Base-by-base conservation (phyloP, 352 stramenopile genomes). In the Phytophthora boehmeriae region DNA sequence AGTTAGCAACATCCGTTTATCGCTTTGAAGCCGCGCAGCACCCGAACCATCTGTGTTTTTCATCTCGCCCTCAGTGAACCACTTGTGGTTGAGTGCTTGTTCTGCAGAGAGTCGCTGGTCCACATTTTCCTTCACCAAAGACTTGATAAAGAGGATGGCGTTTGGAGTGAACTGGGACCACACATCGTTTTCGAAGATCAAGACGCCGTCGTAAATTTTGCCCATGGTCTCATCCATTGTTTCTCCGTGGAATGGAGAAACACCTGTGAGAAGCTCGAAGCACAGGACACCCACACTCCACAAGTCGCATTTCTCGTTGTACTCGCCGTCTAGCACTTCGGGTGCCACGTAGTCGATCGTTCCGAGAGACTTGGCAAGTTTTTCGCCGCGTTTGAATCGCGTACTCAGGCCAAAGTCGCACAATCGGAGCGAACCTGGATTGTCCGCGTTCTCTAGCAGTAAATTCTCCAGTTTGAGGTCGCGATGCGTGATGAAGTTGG, bases 401-500 rank as follows among this genome's bases (percentile, higher is more conserved):
- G 86, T 92, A 25, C 79, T 91, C 19, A 95, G 66, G 3, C 84
- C 86, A 63, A 95, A 95, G 46, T 95, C 84, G 34, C 84, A 93
- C n/a, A 95, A 50, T 48, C 90, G 90, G 20, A 93, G 66, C n/a
- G 84, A 90, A 10, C 67, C 76, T 23, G 71, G 66, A 25, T 84
- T 73, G 13, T 78, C 70, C 0, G 83, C 75, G 53, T 89, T 80
- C 64, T 93, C 84, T 11, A 95, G 64, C 48, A 95, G 52, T 46
- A 95, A 52, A 44, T 95, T 95, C 62, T 95, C 86, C 11, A 95
- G 66, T 56, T 95, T 95, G 10, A 95, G 56, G 59, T 95, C 86
- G 3, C 86, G 79, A 36, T 92, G 84, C 32, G 75, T 91, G 73
- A 92, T 88, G 20, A 85, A 88, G 39, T 92, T 90, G 6, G 82